Base-by-base conservation (phyloP, 148 eudicot species). In the Polygonum aviculare region DNA sequence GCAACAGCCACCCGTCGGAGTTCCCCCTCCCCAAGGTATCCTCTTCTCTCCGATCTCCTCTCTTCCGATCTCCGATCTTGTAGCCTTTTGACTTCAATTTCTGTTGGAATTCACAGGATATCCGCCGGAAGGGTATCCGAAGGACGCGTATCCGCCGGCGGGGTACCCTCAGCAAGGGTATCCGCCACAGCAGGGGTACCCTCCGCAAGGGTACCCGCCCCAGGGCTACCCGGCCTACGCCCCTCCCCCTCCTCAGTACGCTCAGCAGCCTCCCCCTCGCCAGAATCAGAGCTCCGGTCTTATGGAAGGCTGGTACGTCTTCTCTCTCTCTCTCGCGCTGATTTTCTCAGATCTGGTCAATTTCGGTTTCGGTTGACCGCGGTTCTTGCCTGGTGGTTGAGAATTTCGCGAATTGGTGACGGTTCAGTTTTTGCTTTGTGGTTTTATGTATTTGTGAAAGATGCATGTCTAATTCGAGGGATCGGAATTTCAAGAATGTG, bases 11-110 rank as follows among this genome's bases (percentile, higher is more conserved):
- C 94, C 97, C 2, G 91, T 90, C 35, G 97, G 97, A 26, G 91
- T 82, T 2, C 98, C 98, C 19, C 98, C 98, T 12, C 88, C 93
- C 18, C 96, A 93, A 90, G 95, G 97, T n/a, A 33, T 5, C 10
- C 49, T 16, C 12, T 26, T 8, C 18, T 10, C 45, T n/a, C 31
- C 21, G 41, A 6, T 21, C 22, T 19, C 44, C 47, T 44, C 45
- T 1, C 74, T 55, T 70, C 16, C 6, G 52, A 49, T 76, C 70
- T 31, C 2, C 75, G 51, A 49, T 74, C 50, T 77, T 71, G 63
- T 7, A 54, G 19, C 2, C 1, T 54, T n/a, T 54, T 54, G 21
- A 54, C 60, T 22, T 47, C 38, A 16, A 47, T 49, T 22, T 19
- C 33, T 39, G 33, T 33, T 14, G 59, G 18, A 18, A 18, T n/a